A percentile compares a stretch with the other conserved stretches of the same genome.
Conservation (phyloP, 805 yeast species). For the Metschnikowia reukaufii region DNA sequence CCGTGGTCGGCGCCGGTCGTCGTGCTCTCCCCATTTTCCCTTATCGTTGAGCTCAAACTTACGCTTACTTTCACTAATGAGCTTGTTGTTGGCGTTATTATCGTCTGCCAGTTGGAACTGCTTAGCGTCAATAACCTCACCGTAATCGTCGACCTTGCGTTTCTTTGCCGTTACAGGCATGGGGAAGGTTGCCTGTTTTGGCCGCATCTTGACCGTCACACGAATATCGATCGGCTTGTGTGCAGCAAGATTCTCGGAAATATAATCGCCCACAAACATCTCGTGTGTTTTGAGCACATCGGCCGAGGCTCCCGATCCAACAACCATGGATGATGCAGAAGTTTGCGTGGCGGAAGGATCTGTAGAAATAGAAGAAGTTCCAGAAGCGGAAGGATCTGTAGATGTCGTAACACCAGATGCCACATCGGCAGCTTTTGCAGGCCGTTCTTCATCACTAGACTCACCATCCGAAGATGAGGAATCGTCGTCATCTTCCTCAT, state of each 20-base stretch:
- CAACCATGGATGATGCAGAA: no score
- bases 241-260: slow-evolving; percentile 38
- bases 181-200: slow-evolving; percentile 75
- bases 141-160: slow-evolving; percentile 81
- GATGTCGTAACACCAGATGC: no score
- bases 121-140: slow-evolving; percentile 66
- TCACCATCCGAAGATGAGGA: slow-evolving; percentile 30
- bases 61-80: slow-evolving; percentile 38
- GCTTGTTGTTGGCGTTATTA: slow-evolving; percentile 41
- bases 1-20: slow-evolving; percentile 12
- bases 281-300: slow-evolving; percentile 42
- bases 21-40: slow-evolving; percentile 28
- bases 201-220: slow-evolving; percentile 42
- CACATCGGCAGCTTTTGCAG: no score
- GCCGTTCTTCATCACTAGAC: slow-evolving; percentile 9
- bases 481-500: slow-evolving; percentile 30
- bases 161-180: slow-evolving; percentile 49
- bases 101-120: slow-evolving; percentile 58
- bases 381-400: no score
- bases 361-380: no score
- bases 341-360: no score
- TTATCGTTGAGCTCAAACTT: slow-evolving; percentile 35
- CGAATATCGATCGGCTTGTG: slow-evolving; percentile 56
- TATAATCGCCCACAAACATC: slow-evolving; percentile 40
- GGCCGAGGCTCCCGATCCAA: not conserved